Percentiles rank a stretch among this genome's conserved stretches.
Evolutionary conservation across 495 filamentous ascomycete genomes (phyloP).

Genomic region (Aspergillus coremiiformis): DNA sequence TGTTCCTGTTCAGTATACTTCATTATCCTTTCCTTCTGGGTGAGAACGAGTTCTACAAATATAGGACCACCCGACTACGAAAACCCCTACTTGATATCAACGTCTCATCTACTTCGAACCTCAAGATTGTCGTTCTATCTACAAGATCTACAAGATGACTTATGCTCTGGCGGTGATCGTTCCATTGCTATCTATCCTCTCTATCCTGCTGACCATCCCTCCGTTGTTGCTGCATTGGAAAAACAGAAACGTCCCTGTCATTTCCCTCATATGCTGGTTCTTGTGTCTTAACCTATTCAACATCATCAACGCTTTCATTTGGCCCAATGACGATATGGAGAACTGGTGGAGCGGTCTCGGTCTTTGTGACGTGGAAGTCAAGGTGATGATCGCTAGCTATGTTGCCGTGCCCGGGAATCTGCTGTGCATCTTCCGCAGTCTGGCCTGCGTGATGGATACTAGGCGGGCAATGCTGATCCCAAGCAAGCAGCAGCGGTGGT

Average conservation of each 20-base stretch:
- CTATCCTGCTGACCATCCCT: conserved; percentile 46
- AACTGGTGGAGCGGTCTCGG: conserved; percentile 66
- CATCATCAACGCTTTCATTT: conserved; percentile 72
- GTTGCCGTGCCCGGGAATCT: conserved; percentile 57
- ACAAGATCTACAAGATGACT: not conserved
- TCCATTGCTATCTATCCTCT: conserved; percentile 48
- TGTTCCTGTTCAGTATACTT: conserved; percentile 1
- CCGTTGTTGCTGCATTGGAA: conserved; percentile 35
- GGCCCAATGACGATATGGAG: conserved; percentile 62
- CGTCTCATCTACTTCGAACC: not conserved
- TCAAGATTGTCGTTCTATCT: not conserved
- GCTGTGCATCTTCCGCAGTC: conserved; percentile 63
- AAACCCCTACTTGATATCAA: not conserved
- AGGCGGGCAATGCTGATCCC: conserved; percentile 47
- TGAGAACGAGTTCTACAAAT: not conserved
- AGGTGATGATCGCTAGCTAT: conserved; percentile 55
- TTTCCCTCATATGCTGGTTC: conserved; percentile 57
- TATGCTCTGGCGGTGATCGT: conserved; percentile 31
- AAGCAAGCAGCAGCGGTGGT: conserved; percentile 44
- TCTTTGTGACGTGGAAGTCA: conserved; percentile 78
- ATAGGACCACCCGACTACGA: not conserved
- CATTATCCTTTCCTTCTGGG: not conserved
- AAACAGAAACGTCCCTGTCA: conserved; percentile 40
- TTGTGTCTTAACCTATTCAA: conserved; percentile 58
- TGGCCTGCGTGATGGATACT: conserved; percentile 64